phyloP scores from a whole-genome alignment of 257 asterid species.

The Capsicum baccatum region DNA sequence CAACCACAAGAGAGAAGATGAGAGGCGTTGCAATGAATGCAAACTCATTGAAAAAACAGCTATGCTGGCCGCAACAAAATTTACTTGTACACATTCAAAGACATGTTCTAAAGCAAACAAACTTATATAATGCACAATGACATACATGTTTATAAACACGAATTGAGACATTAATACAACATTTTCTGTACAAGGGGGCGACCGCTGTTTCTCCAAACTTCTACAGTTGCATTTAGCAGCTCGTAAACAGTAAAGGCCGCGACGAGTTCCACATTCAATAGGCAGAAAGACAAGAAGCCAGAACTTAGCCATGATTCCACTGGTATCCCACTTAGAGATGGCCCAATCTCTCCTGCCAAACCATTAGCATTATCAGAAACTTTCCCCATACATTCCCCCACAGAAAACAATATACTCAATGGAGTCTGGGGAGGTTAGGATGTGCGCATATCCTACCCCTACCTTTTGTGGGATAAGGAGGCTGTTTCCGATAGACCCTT shows the following conservation, averaged over 20 bases:
- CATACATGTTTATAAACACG: conserved; percentile 25
- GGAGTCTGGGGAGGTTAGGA: too few relatives aligned
- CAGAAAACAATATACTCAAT: background rate
- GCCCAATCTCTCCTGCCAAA: conserved; percentile 58
- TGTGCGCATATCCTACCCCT: too few relatives aligned
- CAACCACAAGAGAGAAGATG: background rate
- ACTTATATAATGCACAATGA: conserved; percentile 15
- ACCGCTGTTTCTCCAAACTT: background rate
- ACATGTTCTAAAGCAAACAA: background rate
- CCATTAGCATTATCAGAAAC: conserved; percentile 11
- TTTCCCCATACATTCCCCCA: background rate
- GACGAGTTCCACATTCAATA: background rate
- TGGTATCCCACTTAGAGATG: conserved; percentile 37
- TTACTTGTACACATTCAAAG: background rate
- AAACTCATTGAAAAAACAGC: background rate
- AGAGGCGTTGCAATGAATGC: too few relatives aligned
- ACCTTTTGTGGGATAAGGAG: too few relatives aligned
- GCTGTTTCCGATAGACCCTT: too few relatives aligned
- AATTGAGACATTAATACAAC: background rate
- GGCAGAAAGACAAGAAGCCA: conserved; percentile 16
- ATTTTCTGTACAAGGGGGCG: conserved; percentile 16
- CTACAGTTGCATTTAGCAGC: background rate
- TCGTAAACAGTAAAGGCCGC: background rate
- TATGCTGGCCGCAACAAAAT: background rate
- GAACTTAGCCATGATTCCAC: background rate